These are phyloP conservation scores for Clitopilus hobsonii DNA, from an alignment of 768 basidiomycete species.

Conservation along the genomic window DNA sequence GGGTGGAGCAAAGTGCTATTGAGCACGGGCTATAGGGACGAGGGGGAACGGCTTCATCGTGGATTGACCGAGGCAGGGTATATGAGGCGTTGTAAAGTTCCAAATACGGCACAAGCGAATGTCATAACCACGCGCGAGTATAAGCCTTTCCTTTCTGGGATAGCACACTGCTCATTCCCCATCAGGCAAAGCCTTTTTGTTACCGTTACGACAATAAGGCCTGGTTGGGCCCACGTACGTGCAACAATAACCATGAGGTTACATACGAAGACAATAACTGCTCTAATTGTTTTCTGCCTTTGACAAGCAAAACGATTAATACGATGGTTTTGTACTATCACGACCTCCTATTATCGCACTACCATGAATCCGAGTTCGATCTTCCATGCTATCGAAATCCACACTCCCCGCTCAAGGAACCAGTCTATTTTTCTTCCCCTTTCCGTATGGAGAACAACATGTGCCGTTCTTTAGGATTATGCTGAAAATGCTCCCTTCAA, in stretches of 20 bases:
- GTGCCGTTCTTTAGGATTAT: background rate
- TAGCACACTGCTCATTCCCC: background rate
- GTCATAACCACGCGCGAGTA: background rate
- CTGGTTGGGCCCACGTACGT: background rate
- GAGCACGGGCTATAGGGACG: background rate
- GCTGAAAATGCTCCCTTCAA: too few species aligned
- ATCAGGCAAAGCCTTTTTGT: background rate
- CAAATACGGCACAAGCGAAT: background rate
- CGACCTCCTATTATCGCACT: background rate
- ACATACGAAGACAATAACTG: background rate
- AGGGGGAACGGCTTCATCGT: background rate
- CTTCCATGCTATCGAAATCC: background rate
- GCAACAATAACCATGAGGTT: background rate
- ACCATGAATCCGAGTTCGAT: background rate
- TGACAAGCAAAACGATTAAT: background rate
- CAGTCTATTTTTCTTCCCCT: background rate
- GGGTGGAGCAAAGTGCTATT: constrained; percentile 1
- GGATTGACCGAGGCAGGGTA: background rate
- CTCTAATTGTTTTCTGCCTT: background rate
- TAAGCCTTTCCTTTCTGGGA: constrained; percentile 1
- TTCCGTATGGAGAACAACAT: background rate
- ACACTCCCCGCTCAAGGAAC: background rate
- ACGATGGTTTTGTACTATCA: background rate
- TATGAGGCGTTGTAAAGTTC: background rate
- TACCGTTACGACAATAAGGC: background rate